Conservation (phyloP, 352 stramenopile genomes). For the Phytophthora ohioensis region DNA sequence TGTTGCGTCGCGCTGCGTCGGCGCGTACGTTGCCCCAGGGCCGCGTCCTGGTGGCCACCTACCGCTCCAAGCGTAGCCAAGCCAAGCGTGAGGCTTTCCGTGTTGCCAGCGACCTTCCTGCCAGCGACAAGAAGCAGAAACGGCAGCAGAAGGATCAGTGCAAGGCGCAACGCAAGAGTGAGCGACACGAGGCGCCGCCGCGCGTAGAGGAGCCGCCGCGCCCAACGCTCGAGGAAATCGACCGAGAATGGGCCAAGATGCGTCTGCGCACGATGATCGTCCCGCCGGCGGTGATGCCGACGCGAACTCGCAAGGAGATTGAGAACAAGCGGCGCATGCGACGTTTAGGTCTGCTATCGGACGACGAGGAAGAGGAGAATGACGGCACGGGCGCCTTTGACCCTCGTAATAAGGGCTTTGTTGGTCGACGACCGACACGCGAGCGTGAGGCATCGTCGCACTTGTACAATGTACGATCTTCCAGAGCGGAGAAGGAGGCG, state of each 20-base stretch:
- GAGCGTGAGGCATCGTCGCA: conserved; percentile 25
- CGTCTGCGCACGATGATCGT: conserved; percentile 44
- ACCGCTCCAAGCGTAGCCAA: conserved; percentile 62
- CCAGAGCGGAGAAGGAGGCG: conserved; percentile 29
- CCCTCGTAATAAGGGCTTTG: conserved; percentile 39
- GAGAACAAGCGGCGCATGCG: conserved; percentile 73
- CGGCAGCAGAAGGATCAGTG: conserved; percentile 26
- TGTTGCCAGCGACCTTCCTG: neutral
- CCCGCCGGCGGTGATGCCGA: conserved; percentile 48
- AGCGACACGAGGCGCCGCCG: conserved; percentile 15
- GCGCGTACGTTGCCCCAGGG: conserved; percentile 20
- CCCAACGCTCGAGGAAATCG: conserved; percentile 44
- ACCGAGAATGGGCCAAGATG: conserved; percentile 60
- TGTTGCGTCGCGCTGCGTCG: conserved; percentile 33
- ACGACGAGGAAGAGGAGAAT: conserved; percentile 53
- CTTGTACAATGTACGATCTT: conserved; percentile 30
- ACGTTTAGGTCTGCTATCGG: conserved; percentile 56
- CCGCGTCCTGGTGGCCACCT: conserved; percentile 51
- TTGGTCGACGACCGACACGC: conserved; percentile 19
- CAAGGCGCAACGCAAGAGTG: conserved; percentile 9
- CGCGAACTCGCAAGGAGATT: conserved; percentile 53
- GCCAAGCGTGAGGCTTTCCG: conserved; percentile 45
- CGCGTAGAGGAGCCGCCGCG: conserved; percentile 25
- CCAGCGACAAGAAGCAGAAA: conserved; percentile 28
- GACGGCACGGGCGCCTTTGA: conserved; percentile 15